These are phyloP conservation scores for Sphagnum tenellum DNA, from an alignment of 225 moss, liverwort and hornwort genomes.

Conservation along the genomic window DNA sequence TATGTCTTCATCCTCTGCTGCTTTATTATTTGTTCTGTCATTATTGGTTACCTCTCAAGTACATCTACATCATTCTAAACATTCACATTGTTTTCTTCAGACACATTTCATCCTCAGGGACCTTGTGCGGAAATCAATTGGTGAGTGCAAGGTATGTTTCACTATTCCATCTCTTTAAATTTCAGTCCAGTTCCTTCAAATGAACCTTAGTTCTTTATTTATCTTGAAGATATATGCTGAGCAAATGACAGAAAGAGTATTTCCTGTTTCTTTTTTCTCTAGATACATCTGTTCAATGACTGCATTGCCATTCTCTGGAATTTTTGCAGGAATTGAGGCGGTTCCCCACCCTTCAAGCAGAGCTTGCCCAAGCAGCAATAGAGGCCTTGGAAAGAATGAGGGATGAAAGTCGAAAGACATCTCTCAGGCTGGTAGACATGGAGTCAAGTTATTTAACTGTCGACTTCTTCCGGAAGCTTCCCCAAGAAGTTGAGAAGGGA, in stretches of 20 bases:
- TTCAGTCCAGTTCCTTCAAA: no score
- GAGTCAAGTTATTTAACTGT: conserved; percentile 91
- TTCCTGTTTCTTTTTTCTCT: no score
- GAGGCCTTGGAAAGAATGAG: conserved; percentile 82
- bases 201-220: no score
- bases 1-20: conserved; percentile 9
- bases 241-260: no score
- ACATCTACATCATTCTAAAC: no score
- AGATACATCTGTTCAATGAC: no score
- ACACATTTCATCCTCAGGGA: conserved; percentile 87
- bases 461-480: conserved; percentile 93
- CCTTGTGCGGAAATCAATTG: conserved; percentile 76
- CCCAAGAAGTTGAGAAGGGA: conserved; percentile 88
- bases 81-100: conserved; percentile 10
- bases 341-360: conserved; percentile 83
- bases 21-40: no score
- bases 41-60: no score
- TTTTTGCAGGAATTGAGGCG: conserved; percentile 61
- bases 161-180: no score
- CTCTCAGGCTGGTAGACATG: conserved; percentile 89
- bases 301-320: not conserved
- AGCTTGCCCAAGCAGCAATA: conserved; percentile 78
- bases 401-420: conserved; percentile 80
- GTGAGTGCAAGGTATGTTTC: conserved; percentile 64
- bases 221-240: no score